These are phyloP conservation scores for Claviceps maximensis DNA, from an alignment of 2,329 filamentous ascomycete genomes.

Conservation along the genomic window DNA sequence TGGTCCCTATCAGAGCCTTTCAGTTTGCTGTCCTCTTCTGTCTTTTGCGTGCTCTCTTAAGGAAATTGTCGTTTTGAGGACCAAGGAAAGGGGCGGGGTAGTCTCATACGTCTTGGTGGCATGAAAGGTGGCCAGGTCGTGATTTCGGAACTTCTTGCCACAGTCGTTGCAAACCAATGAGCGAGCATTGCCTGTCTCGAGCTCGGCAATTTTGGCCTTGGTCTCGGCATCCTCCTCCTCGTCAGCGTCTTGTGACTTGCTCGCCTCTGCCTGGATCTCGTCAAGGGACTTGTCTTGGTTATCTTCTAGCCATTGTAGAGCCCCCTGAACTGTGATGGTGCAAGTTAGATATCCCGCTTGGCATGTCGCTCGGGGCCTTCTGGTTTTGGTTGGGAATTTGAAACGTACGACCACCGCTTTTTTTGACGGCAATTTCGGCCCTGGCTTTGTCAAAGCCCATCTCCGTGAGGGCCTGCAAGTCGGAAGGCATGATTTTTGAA, in stretches of 20 bases:
- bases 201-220: constrained; percentile 45
- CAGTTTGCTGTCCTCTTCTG: background rate
- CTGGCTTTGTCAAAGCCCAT: constrained; percentile 77
- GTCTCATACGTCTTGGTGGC: constrained; percentile 66
- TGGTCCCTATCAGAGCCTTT: constrained; percentile 47
- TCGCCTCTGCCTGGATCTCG: constrained; percentile 47
- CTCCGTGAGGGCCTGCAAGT: constrained; percentile 48
- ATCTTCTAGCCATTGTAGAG: constrained; percentile 87
- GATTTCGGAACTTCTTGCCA: constrained; percentile 75
- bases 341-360: background rate
- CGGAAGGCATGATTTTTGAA: constrained; percentile 33
- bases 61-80: background rate
- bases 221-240: constrained; percentile 34
- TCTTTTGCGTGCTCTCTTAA: background rate
- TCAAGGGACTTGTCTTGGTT: constrained; percentile 82
- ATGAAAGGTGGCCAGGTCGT: constrained; percentile 76
- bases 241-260: constrained; percentile 30
- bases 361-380: background rate
- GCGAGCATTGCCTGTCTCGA: constrained; percentile 55
- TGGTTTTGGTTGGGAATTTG: background rate
- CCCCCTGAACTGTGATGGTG: constrained; percentile 56
- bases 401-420: constrained; percentile 62
- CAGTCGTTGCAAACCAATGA: constrained; percentile 93
- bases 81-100: background rate
- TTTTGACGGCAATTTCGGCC: constrained; percentile 72